Evolutionary conservation across 306 rosid species (phyloP).

Genomic region (Alnus glutinosa): DNA sequence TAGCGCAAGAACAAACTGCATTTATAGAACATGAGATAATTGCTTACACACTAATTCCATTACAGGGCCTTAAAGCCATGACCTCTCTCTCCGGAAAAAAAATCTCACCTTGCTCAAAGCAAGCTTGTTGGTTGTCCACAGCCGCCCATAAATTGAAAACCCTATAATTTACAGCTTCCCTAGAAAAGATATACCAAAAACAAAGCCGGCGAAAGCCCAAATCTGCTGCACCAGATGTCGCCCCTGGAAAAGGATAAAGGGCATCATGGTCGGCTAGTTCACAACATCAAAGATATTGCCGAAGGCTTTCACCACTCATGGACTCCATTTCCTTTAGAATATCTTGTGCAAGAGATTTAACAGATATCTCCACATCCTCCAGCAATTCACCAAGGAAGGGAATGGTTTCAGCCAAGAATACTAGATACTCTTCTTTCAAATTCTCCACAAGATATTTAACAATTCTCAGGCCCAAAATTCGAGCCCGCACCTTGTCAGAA

Average conservation of each 20-base stretch:
- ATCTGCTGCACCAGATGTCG: neutral
- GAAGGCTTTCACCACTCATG: conserved; percentile 76
- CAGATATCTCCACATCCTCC: conserved; percentile 82
- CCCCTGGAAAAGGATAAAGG: neutral
- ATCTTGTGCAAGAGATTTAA: conserved; percentile 82
- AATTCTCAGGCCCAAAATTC: conserved; percentile 73
- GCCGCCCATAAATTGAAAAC: neutral
- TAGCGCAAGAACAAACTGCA: neutral
- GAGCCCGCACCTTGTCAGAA: conserved; percentile 65
- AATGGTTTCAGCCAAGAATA: conserved; percentile 79
- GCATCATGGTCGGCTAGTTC: neutral
- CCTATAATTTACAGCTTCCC: conserved; percentile 13
- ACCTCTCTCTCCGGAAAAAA: neutral
- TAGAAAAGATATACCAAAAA: conserved; percentile 7
- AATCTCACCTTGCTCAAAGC: neutral
- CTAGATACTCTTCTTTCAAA: conserved; percentile 84
- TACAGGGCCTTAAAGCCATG: conserved; percentile 5
- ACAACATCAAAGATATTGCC: conserved; percentile 51
- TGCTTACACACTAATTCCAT: neutral
- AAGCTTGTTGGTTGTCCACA: neutral
- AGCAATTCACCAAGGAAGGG: conserved; percentile 93
- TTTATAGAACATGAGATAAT: neutral
- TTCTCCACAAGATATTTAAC: conserved; percentile 71
- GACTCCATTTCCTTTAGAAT: conserved; percentile 79
- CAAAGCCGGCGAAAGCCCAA: neutral